phyloP scores from a whole-genome alignment of 1,139 yeast genomes.

The Suhomyces choctaworum region DNA sequence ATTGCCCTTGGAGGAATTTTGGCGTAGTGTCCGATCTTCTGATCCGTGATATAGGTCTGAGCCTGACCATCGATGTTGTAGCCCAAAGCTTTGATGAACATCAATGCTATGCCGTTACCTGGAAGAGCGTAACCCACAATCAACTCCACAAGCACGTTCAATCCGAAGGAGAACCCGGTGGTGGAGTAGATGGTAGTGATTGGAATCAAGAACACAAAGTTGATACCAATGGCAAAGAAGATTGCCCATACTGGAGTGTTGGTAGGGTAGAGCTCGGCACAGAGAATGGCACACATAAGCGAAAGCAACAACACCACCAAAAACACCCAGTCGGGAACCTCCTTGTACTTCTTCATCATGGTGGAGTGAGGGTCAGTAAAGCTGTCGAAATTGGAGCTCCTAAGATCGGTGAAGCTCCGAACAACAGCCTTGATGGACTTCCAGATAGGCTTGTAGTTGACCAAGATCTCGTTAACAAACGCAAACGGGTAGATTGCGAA shows the following conservation, averaged over 20 bases:
- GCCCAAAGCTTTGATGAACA: slow-evolving; percentile 40
- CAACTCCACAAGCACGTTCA: slow-evolving; percentile 41
- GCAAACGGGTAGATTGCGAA: slow-evolving; percentile 22
- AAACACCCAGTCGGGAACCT: slow-evolving; percentile 28
- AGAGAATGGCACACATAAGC: slow-evolving; percentile 23
- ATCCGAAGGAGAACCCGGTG: slow-evolving; percentile 40
- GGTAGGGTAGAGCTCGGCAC: slow-evolving; percentile 35
- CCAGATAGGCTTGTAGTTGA: slow-evolving; percentile 14
- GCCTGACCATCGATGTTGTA: slow-evolving; percentile 58
- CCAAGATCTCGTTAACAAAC: slow-evolving; percentile 14
- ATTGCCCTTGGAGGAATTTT: slow-evolving; percentile 62
- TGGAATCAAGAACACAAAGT: slow-evolving; percentile 39
- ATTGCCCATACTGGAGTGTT: slow-evolving; percentile 40
- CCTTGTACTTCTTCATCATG: slow-evolving; percentile 24
- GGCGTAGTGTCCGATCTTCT: slow-evolving; percentile 61
- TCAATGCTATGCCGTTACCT: slow-evolving; percentile 40
- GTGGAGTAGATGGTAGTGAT: slow-evolving; percentile 38
- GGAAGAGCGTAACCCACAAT: slow-evolving; percentile 43
- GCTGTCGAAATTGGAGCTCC: slow-evolving; percentile 18
- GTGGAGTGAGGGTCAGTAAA: slow-evolving; percentile 22
- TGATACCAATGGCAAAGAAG: slow-evolving; percentile 34
- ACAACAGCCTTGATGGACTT: slow-evolving; percentile 8
- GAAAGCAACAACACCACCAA: slow-evolving; percentile 20
- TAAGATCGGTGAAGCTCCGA: slow-evolving; percentile 9
- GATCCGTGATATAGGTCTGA: slow-evolving; percentile 52